Percentiles rank a stretch among this genome's conserved stretches.
These are phyloP conservation scores for Falciphora oryzae DNA, from an alignment of 2,329 filamentous ascomycete genomes.

Conservation along the genomic window DNA sequence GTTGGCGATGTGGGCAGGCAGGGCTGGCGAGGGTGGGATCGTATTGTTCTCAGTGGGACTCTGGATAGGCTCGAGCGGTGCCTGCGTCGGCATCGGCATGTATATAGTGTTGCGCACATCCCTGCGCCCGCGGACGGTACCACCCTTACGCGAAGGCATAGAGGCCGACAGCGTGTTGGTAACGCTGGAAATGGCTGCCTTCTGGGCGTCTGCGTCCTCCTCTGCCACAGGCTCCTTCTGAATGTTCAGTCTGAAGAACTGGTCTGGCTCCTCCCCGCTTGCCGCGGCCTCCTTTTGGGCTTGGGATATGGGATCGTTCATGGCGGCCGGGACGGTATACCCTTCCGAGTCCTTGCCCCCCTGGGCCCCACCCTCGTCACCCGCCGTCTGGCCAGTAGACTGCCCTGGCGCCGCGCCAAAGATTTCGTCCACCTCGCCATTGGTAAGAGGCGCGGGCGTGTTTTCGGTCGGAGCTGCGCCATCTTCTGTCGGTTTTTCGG, in stretches of 20 bases:
- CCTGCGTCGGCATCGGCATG: constrained; percentile 42
- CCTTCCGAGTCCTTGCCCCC: constrained; percentile 66
- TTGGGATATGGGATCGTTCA: constrained; percentile 62
- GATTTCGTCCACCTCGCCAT: constrained; percentile 43
- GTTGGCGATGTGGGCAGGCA: constrained; percentile 23
- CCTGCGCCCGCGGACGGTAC: constrained; percentile 79
- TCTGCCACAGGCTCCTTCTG: constrained; percentile 72
- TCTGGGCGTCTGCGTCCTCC: constrained; percentile 67
- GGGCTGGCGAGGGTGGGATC: constrained; percentile 25
- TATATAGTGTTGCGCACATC: constrained; percentile 92
- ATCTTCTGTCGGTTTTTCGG: constrained; percentile 25
- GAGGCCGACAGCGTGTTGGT: constrained; percentile 64
- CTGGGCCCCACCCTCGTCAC: not conserved
- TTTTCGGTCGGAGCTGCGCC: constrained; percentile 22
- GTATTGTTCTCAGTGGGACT: not conserved
- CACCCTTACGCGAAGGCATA: constrained; percentile 61
- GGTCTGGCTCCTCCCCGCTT: constrained; percentile 50
- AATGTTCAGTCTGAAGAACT: constrained; percentile 74
- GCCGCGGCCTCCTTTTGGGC: constrained; percentile 61
- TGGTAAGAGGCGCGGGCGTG: constrained; percentile 28
- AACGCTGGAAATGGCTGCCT: constrained; percentile 69
- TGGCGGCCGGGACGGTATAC: constrained; percentile 63
- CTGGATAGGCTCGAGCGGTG: not conserved
- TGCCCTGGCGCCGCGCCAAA: constrained; percentile 47
- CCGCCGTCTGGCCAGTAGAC: constrained; percentile 24